A percentile compares a stretch with the other conserved stretches of the same genome.
Conservation (phyloP, 1,284 basidiomycete genomes). For the Boletus semigastroideus region DNA sequence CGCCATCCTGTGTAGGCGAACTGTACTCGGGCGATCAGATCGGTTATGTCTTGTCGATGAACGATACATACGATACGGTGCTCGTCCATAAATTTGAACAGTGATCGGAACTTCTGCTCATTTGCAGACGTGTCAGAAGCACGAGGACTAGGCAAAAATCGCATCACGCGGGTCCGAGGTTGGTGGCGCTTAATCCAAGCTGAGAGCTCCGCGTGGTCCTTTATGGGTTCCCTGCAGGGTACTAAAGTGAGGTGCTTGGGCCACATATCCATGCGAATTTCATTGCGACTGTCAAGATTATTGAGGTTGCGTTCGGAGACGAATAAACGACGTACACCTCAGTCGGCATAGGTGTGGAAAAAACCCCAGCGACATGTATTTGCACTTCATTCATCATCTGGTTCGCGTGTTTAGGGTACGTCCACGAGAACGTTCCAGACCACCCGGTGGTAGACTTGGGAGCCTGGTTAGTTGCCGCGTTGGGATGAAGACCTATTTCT, state of each 20-base stretch:
- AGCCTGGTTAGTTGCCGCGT: slow-evolving; percentile 4
- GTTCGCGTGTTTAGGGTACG: slow-evolving; percentile 40
- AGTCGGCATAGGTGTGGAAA: slow-evolving; percentile 2
- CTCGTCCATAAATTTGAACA: slow-evolving; percentile 42
- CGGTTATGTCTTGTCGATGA: not conserved
- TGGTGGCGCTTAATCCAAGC: slow-evolving; percentile 48
- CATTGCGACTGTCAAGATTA: slow-evolving; percentile 39
- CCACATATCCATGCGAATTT: slow-evolving; percentile 53
- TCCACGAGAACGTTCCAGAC: slow-evolving; percentile 54
- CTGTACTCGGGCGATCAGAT: slow-evolving; percentile 35
- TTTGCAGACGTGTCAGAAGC: slow-evolving; percentile 36
- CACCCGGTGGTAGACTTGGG: slow-evolving; percentile 34
- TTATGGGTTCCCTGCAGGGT: slow-evolving; percentile 43
- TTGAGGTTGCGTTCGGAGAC: slow-evolving; percentile 2
- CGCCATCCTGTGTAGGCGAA: slow-evolving; percentile 58
- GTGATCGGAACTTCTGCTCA: slow-evolving; percentile 38
- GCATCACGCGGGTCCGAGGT: slow-evolving; percentile 34
- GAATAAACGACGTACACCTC: slow-evolving; percentile 34
- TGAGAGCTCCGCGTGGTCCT: slow-evolving; percentile 41
- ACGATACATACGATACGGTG: slow-evolving; percentile 44
- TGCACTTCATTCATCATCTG: slow-evolving; percentile 43
- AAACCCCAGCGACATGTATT: slow-evolving; percentile 41
- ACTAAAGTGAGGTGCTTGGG: slow-evolving; percentile 46
- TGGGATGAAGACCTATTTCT: slow-evolving; percentile 7
- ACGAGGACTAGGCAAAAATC: slow-evolving; percentile 29